Evolutionary conservation across 2,329 filamentous ascomycete genomes (phyloP), one percentile per base, ranked within the genome.

Genomic region (Talaromyces funiculosus): DNA sequence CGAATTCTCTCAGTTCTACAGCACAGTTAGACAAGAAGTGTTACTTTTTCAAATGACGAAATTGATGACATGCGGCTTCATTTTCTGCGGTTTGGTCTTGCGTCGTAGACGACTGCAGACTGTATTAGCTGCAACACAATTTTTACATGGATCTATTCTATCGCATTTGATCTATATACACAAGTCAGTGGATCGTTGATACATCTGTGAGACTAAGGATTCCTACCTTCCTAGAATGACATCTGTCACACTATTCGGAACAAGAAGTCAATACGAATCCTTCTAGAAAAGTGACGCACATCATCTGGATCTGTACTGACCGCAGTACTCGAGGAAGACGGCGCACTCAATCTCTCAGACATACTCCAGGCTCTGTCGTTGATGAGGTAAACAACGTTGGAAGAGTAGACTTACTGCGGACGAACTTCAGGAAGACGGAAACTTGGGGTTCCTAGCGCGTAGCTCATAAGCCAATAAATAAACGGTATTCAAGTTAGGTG

Each of bases 161-260:
- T 71, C 65, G 55, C 69, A 72, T 57, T 67, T 68, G 3, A 69
- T 60, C 66, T 71, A 38, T 29, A 26, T 6, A 12, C 14, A 38
- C 6, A 22, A 0, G 24, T 26, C 8, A 54, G 20, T 55, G 18
- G 38, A n/a, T 37, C 12, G 16, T 20, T 6, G 9, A 33, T 3
- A 20, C n/a, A 20, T 3, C 2, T 31, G 16, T 7, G 8, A 49
- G 5, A 14, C n/a, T 14, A 9, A 37, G 14, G 10, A 24, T 4
- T 51, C 14, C 35, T 42, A 59, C 57, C 53, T 61, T 61, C 16
- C 42, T 55, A 1, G 5, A 16, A 26, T 57, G 38, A 33, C 59
- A 61, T 42, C 43, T 33, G 38, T 61, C 59, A 24, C 59, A 61
- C 59, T 61, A 7, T 14, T 26, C 8, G 7, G 33, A n/a, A 56